These are phyloP conservation scores for Euphrasia confusa DNA, from an alignment of 257 asterid genomes.

Conservation along the genomic window DNA sequence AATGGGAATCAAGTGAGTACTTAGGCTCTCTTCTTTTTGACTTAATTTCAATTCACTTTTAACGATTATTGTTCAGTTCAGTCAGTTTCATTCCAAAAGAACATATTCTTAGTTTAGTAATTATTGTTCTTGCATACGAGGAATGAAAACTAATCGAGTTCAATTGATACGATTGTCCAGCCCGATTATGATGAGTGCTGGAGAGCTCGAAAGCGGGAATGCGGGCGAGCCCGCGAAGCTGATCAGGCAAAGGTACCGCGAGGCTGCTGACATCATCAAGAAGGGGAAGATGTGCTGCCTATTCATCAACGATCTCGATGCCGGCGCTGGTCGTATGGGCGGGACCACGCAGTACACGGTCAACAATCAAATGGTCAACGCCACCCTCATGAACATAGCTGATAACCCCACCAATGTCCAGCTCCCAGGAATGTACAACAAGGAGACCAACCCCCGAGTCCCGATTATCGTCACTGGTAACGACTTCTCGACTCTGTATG, in stretches of 20 bases:
- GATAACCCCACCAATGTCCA: constrained; percentile 61
- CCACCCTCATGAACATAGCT: constrained; percentile 70
- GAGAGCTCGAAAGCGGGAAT: constrained; percentile 57
- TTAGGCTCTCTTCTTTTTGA: background rate
- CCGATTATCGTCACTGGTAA: constrained; percentile 59
- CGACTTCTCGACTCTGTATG: constrained; percentile 55
- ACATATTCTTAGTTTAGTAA: background rate
- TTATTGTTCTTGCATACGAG: background rate
- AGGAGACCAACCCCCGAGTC: constrained; percentile 58
- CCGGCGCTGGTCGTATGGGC: constrained; percentile 61
- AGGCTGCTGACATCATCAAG: constrained; percentile 44
- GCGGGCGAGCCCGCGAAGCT: constrained; percentile 63
- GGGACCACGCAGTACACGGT: constrained; percentile 70
- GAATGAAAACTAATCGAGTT: background rate
- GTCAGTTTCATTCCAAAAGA: too few relatives aligned
- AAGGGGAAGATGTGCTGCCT: constrained; percentile 55
- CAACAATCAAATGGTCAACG: constrained; percentile 69
- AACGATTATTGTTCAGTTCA: too few relatives aligned
- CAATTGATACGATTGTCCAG: constrained; percentile 23
- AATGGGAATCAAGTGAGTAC: constrained; percentile 48
- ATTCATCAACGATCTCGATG: constrained; percentile 64
- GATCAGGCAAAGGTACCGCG: constrained; percentile 53
- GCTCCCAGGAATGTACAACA: constrained; percentile 76
- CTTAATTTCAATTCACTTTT: too few relatives aligned
- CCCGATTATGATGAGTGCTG: constrained; percentile 61